Evolutionary conservation across 2,329 filamentous ascomycete species (phyloP), one percentile per base, ranked within the genome.

Genomic region (Aspergillus flavus): DNA sequence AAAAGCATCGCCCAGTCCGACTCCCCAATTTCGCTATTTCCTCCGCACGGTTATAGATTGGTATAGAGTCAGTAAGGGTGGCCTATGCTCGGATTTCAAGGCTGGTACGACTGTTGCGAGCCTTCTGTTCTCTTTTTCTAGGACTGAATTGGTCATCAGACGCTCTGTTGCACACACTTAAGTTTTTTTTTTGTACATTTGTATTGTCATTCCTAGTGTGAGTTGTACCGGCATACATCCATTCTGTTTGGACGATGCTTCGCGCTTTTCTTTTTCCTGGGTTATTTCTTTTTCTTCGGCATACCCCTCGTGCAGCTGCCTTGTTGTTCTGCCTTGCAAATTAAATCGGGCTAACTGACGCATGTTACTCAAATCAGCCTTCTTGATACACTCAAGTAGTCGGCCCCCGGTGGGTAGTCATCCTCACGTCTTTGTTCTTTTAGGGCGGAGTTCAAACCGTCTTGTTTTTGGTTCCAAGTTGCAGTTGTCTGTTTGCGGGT

Each of bases 1-100:
- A 66, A 72, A 67, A 66, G 59, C 61, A 68, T 68, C 65, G 60
- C 64, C 67, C 70, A 70, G 68, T 67, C 72, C 66, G 65, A 70
- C 68, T 72, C 71, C 70, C 68, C 69, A 70, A 72, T 68, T 71
- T 68, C 64, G 69, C 64, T 66, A 66, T 64, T 61, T 69, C 66
- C 60, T 54, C 64, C 62, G 54, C 60, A 61, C 59, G 61, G 61
- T 45, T 59, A 65, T 63, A 64, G 55, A 58, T 66, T 63, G 61
- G 57, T 63, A 61, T 52, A 63, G 57, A 55, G 43, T 65, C 67
- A 68, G 63, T 65, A 61, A 57, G 61, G 46, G 60, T 57, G 43
- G 53, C 52, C 55, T 56, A 61, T 30, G 41, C 57, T 61, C 43
- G 43, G 41, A 52, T 57, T 54, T 9, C 14, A 53, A 23, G 56